These are phyloP conservation scores for Bifiguratus adelaidae DNA, from an alignment of 192 early-diverging fungal genomes.

Conservation along the genomic window DNA sequence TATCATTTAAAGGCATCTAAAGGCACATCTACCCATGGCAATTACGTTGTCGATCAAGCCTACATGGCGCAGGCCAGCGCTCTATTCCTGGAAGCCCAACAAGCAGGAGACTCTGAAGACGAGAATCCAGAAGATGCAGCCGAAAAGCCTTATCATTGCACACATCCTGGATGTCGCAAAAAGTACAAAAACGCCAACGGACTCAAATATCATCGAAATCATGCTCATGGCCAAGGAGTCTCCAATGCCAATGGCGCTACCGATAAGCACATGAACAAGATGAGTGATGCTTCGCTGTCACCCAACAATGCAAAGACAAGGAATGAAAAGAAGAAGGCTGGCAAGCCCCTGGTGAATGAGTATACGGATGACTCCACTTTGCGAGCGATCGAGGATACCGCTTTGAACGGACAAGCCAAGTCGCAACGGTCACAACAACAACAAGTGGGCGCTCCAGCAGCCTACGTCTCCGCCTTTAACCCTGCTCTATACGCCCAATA, in stretches of 20 bases:
- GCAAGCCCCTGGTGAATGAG: background rate
- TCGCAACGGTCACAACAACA: background rate
- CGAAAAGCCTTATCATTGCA: constrained; percentile 20
- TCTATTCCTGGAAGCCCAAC: background rate
- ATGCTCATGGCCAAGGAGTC: constrained; percentile 9
- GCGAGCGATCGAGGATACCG: too few species aligned
- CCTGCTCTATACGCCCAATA: too few species aligned
- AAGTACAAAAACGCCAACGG: constrained; percentile 27
- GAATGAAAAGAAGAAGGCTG: background rate
- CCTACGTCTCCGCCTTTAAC: too few species aligned
- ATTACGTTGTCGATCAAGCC: background rate
- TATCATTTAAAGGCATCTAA: constrained; percentile 62
- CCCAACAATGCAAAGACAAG: background rate
- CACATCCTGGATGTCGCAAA: constrained; percentile 25
- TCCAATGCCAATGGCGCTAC: background rate
- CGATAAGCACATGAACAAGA: background rate
- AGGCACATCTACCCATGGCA: constrained; percentile 15
- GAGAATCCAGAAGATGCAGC: background rate
- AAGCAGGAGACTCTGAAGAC: background rate
- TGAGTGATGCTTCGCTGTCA: background rate
- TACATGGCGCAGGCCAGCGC: too few species aligned
- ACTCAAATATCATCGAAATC: constrained; percentile 21
- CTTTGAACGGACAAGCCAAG: too few species aligned
- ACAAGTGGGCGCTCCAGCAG: background rate
- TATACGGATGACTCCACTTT: too few species aligned